These are phyloP conservation scores for Penicillium mononematosum DNA, from an alignment of 495 filamentous ascomycete species.

Conservation along the genomic window DNA sequence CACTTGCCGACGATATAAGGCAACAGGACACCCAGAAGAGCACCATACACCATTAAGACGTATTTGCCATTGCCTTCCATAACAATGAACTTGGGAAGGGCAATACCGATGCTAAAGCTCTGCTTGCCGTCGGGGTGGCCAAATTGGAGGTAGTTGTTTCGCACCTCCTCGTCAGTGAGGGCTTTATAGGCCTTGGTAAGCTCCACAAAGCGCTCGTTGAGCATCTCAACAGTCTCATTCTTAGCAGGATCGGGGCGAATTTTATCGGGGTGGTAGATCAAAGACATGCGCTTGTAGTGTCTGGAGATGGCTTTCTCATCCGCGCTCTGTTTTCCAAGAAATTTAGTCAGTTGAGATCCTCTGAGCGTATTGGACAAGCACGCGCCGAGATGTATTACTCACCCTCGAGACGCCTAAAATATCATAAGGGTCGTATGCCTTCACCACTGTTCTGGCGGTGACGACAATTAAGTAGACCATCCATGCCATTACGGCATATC, in stretches of 20 bases:
- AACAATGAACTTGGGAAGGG: conserved; percentile 88
- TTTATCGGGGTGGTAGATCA: conserved; percentile 93
- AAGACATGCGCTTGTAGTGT: conserved; percentile 79
- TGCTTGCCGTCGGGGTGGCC: conserved; percentile 98
- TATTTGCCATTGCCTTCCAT: conserved; percentile 95
- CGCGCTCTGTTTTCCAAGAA: conserved; percentile 55
- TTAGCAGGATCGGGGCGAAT: conserved; percentile 72
- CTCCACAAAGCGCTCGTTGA: conserved; percentile 89
- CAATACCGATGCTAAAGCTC: conserved; percentile 96
- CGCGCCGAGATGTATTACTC: conserved; percentile 24
- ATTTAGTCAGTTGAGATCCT: neutral
- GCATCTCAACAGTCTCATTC: conserved; percentile 82
- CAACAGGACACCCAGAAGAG: conserved; percentile 80
- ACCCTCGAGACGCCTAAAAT: conserved; percentile 83
- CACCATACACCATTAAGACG: conserved; percentile 83
- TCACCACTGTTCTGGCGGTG: conserved; percentile 66
- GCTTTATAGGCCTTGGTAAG: conserved; percentile 96
- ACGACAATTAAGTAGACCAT: conserved; percentile 90
- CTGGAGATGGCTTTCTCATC: conserved; percentile 87
- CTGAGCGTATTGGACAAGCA: neutral
- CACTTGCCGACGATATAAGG: conserved; percentile 93
- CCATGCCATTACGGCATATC: conserved; percentile 82
- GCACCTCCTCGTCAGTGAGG: conserved; percentile 91
- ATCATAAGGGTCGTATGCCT: conserved; percentile 95
- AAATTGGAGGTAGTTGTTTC: conserved; percentile 93